Conservation (phyloP, 768 basidiomycete genomes). For the Lactarius pseudohatsudake region DNA sequence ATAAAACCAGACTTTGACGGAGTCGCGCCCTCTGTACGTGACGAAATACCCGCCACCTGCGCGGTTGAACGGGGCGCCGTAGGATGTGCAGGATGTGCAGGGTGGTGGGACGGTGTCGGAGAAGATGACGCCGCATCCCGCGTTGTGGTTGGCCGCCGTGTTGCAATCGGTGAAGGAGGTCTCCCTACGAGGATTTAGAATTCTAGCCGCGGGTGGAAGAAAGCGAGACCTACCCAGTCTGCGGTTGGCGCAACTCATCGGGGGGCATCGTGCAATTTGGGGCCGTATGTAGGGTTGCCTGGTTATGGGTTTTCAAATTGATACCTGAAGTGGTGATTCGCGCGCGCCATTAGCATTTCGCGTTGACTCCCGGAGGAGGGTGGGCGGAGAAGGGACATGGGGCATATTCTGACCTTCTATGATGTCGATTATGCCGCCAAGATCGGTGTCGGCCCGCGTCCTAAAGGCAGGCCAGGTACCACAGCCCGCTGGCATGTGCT, state of each 20-base stretch:
- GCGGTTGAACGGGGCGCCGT: conserved; percentile 49
- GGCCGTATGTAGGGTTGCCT: conserved; percentile 55
- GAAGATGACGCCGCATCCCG: conserved; percentile 1
- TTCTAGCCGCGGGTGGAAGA: not conserved
- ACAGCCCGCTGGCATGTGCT: conserved; percentile 61
- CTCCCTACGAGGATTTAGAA: not conserved
- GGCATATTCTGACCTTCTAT: conserved; percentile 47
- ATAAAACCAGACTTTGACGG: conserved; percentile 64
- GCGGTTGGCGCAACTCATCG: not conserved
- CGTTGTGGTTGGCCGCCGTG: not conserved
- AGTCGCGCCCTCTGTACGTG: conserved; percentile 42
- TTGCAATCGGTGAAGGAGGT: not conserved
- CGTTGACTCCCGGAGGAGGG: not conserved
- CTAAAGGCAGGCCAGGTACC: conserved; percentile 65
- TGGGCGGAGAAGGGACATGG: too few relatives aligned
- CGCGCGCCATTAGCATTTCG: not conserved
- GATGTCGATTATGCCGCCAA: conserved; percentile 53
- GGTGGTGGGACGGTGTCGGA: not conserved
- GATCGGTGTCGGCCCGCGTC: conserved; percentile 45
- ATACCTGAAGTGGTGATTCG: conserved; percentile 48
- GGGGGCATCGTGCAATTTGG: conserved; percentile 48
- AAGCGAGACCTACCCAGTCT: not conserved
- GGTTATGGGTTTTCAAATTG: conserved; percentile 45
- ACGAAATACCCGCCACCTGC: conserved; percentile 62
- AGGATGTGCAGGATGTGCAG: conserved; percentile 35